Percentiles rank a stretch among this genome's conserved stretches.
phyloP scores from a whole-genome alignment of 2,329 filamentous ascomycete species.

The Beauveria medogensis region DNA sequence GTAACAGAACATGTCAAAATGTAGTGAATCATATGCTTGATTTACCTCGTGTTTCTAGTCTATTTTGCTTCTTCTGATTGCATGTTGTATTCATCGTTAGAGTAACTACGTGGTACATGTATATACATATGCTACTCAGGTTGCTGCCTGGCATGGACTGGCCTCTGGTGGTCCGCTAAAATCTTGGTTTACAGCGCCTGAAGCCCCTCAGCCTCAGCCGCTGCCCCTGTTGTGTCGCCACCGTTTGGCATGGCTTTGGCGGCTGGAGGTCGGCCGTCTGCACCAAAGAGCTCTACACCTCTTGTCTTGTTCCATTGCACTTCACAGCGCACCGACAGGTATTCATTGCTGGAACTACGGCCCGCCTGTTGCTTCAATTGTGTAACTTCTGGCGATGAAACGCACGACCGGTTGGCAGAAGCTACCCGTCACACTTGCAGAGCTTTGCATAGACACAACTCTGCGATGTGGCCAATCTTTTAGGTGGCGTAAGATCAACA shows the following conservation, averaged over 20 bases:
- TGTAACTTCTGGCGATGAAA: conserved; percentile 26
- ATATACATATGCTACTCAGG: no score
- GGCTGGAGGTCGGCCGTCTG: not conserved
- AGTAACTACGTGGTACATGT: no score
- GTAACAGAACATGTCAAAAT: not conserved
- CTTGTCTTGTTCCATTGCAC: not conserved
- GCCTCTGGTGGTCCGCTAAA: not conserved
- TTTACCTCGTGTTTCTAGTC: no score
- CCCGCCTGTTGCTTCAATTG: not conserved
- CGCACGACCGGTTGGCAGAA: conserved; percentile 75
- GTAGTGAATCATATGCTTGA: no score
- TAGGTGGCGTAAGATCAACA: conserved; percentile 78
- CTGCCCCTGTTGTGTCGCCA: not conserved
- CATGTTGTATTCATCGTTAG: no score
- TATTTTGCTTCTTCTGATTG: no score
- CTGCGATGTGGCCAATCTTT: conserved; percentile 94
- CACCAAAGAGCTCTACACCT: not conserved
- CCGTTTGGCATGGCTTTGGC: not conserved
- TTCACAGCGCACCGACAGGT: not conserved
- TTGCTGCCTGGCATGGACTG: no score
- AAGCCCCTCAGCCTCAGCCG: not conserved
- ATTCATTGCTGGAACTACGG: not conserved
- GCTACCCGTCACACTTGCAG: conserved; percentile 70
- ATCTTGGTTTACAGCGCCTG: not conserved
- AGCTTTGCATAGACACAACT: conserved; percentile 91